phyloP scores from a whole-genome alignment of 2,329 filamentous ascomycete genomes.

The Trichoderma lentiforme region DNA sequence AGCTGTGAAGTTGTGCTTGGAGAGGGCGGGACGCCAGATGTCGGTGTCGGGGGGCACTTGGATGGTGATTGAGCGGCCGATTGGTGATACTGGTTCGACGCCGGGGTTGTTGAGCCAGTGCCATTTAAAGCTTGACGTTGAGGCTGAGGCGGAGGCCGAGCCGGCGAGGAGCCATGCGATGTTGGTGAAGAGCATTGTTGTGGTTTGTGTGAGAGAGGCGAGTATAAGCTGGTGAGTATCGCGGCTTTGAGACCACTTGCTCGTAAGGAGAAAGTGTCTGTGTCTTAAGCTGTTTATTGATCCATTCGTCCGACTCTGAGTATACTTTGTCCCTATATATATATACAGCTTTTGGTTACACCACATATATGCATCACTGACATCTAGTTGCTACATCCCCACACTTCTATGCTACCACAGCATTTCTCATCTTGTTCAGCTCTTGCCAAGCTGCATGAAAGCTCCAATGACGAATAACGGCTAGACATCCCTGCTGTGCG shows the following conservation, averaged over 20 bases:
- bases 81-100: slow-evolving; percentile 16
- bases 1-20: slow-evolving; percentile 21
- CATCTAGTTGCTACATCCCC: not conserved
- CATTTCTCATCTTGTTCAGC: not conserved
- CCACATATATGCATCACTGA: not conserved
- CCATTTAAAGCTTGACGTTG: slow-evolving; percentile 1
- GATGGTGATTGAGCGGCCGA: slow-evolving; percentile 18
- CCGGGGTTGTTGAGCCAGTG: slow-evolving; percentile 17
- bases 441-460: not conserved
- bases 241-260: not conserved
- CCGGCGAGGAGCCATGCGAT: not conserved
- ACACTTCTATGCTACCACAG: not conserved
- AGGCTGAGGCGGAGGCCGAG: not conserved
- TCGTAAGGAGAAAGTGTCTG: not conserved
- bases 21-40: slow-evolving; percentile 20
- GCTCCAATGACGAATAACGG: not conserved
- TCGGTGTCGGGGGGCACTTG: slow-evolving; percentile 22
- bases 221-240: not conserved
- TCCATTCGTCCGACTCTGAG: not conserved
- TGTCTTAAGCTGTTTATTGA: not conserved
- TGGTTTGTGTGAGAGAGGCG: not conserved
- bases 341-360: not conserved
- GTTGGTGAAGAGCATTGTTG: slow-evolving; percentile 3
- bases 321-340: not conserved
- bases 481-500: not conserved